Evolutionary conservation across 73 alveolate genomes (phyloP).

Genomic region (Paraurostyla sp.): DNA sequence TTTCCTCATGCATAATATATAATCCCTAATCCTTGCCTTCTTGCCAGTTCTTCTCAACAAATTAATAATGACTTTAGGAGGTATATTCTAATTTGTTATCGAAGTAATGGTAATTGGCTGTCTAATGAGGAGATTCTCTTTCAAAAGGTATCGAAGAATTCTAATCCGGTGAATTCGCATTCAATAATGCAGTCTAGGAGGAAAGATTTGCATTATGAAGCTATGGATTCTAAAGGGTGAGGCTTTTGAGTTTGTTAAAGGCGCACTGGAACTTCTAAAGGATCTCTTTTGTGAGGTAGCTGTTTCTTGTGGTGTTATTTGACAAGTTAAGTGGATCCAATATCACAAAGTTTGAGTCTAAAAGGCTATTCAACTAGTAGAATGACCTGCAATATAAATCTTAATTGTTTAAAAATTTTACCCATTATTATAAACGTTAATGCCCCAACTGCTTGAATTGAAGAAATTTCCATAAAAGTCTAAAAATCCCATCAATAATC

Average conservation of each 20-base stretch:
- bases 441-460: slow-evolving; percentile 56
- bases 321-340: slow-evolving; percentile 70
- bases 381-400: slow-evolving; percentile 33
- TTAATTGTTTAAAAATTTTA: not conserved
- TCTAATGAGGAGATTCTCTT: not conserved
- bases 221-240: slow-evolving; percentile 2
- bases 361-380: slow-evolving; percentile 16
- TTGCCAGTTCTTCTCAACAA: not conserved
- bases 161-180: not conserved
- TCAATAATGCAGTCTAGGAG: not conserved
- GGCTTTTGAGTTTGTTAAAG: slow-evolving; percentile 62
- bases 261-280: slow-evolving; percentile 58
- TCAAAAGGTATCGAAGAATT: slow-evolving; percentile 2
- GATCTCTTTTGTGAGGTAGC: slow-evolving; percentile 62
- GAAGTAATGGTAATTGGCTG: not conserved
- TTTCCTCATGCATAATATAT: not conserved
- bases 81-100: not conserved
- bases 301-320: slow-evolving; percentile 72
- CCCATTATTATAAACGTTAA: slow-evolving; percentile 48
- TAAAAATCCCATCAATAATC: slow-evolving; percentile 65
- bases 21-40: not conserved
- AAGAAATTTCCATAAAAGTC: slow-evolving; percentile 73
- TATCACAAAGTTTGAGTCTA: slow-evolving; percentile 52
- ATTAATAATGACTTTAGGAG: not conserved
- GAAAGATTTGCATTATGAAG: not conserved